Evolutionary conservation across 2,329 filamentous ascomycete species (phyloP).

Genomic region (Byssochlamys sp.): DNA sequence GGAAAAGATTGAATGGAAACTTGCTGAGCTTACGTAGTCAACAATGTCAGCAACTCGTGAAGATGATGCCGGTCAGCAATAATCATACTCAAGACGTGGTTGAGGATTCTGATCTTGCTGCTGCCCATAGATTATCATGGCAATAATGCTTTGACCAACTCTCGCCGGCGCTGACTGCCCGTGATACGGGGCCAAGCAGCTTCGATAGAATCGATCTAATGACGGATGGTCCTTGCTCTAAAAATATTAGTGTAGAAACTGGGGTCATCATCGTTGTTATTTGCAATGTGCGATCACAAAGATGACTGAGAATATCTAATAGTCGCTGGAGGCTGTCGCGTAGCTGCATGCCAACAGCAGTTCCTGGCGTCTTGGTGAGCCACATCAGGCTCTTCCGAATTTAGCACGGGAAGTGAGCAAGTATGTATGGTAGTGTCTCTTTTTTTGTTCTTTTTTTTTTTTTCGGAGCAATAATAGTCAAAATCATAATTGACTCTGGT

Average conservation of each 20-base stretch:
- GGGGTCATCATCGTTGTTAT: not conserved
- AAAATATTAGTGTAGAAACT: not conserved
- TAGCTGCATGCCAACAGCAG: not conserved
- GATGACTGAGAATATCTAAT: not conserved
- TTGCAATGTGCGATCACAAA: not conserved
- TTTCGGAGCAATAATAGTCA: not conserved
- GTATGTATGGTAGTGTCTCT: not conserved
- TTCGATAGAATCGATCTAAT: not conserved
- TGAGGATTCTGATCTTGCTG: not conserved
- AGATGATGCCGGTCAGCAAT: not conserved
- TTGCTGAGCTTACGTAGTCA: not conserved
- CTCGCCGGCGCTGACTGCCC: not conserved
- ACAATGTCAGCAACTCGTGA: not conserved
- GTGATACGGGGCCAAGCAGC: not conserved
- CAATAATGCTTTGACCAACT: not conserved
- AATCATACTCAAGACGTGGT: not conserved
- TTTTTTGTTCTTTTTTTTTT: too few species aligned
- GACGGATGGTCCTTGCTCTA: not conserved
- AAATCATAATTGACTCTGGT: not conserved
- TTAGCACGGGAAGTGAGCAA: not conserved
- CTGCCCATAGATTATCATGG: not conserved
- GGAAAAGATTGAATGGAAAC: not conserved
- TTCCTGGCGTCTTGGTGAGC: not conserved
- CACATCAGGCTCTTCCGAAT: not conserved
- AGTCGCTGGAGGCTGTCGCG: not conserved